phyloP scores from a whole-genome alignment of 495 filamentous ascomycete species.

The Acidomyces sp. region DNA sequence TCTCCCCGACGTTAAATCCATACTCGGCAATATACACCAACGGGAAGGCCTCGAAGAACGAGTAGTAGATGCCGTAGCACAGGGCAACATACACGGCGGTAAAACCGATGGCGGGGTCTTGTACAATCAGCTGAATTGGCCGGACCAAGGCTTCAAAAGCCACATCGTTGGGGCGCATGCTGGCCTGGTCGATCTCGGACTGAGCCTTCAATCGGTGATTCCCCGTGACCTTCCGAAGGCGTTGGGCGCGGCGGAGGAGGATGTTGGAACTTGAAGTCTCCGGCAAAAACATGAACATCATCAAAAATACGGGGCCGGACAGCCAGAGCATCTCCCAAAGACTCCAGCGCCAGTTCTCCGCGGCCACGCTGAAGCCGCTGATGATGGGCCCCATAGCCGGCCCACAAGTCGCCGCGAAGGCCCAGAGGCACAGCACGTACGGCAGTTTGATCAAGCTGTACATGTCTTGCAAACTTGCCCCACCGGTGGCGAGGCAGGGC shows the following conservation, averaged over 20 bases:
- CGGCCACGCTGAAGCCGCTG: constrained; percentile 49
- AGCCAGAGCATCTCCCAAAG: constrained; percentile 39
- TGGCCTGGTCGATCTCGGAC: constrained; percentile 30
- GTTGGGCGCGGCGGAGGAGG: constrained; percentile 42
- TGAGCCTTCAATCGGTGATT: constrained; percentile 23
- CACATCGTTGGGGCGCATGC: constrained; percentile 36
- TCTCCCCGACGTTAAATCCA: constrained; percentile 45
- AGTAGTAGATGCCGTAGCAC: constrained; percentile 56
- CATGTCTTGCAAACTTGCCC: constrained; percentile 43
- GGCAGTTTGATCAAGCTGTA: constrained; percentile 42
- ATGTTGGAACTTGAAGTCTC: constrained; percentile 43
- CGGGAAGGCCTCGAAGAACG: constrained; percentile 62
- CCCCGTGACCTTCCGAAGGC: constrained; percentile 35
- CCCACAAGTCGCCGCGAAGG: constrained; percentile 32
- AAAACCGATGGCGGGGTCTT: constrained; percentile 51
- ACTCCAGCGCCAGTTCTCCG: constrained; percentile 33
- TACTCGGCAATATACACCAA: constrained; percentile 55
- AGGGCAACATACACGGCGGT: constrained; percentile 49
- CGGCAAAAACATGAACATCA: constrained; percentile 42
- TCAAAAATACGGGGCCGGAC: constrained; percentile 32
- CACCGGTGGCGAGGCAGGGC: constrained; percentile 41
- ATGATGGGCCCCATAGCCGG: constrained; percentile 50
- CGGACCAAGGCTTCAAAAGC: constrained; percentile 47
- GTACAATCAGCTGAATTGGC: constrained; percentile 49
- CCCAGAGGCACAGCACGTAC: constrained; percentile 43